Evolutionary conservation across 1,284 basidiomycete genomes (phyloP).

Genomic region (Sporisorium reilianum): DNA sequence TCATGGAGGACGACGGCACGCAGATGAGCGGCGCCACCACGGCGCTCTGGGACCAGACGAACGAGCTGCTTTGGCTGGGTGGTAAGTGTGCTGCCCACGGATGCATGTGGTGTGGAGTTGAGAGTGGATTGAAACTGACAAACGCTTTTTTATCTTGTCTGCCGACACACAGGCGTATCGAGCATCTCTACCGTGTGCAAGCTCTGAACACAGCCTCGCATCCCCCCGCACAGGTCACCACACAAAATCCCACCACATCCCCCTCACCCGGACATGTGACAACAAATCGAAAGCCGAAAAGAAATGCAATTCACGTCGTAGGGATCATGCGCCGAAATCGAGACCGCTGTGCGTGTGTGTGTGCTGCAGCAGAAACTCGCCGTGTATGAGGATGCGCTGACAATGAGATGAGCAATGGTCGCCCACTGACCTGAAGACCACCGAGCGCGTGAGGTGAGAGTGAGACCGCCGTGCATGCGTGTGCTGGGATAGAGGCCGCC

Average conservation of each 20-base stretch:
- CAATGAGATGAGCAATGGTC: too few relatives aligned
- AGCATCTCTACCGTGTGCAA: conserved; percentile 34
- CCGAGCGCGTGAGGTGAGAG: too few relatives aligned
- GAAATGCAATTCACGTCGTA: neutral
- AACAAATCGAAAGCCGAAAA: neutral
- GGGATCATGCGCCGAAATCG: neutral
- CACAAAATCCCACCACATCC: neutral
- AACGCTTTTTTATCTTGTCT: neutral
- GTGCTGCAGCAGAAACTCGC: too few relatives aligned
- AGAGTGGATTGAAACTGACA: neutral
- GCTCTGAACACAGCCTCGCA: conserved; percentile 3
- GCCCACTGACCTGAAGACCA: too few relatives aligned
- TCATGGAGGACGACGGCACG: conserved; percentile 54
- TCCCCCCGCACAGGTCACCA: neutral
- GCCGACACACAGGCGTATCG: conserved; percentile 16
- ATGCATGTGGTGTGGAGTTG: neutral
- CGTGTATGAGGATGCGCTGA: too few relatives aligned
- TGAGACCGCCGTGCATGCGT: too few relatives aligned
- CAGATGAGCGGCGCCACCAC: conserved; percentile 37
- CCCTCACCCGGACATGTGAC: neutral
- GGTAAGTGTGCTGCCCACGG: conserved; percentile 32
- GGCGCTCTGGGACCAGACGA: conserved; percentile 36
- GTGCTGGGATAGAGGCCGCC: too few relatives aligned
- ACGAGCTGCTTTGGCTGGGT: conserved; percentile 27
- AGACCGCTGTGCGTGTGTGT: neutral